Conservation (phyloP, 2,329 filamentous ascomycete species). For the Bipolaris cookei region DNA sequence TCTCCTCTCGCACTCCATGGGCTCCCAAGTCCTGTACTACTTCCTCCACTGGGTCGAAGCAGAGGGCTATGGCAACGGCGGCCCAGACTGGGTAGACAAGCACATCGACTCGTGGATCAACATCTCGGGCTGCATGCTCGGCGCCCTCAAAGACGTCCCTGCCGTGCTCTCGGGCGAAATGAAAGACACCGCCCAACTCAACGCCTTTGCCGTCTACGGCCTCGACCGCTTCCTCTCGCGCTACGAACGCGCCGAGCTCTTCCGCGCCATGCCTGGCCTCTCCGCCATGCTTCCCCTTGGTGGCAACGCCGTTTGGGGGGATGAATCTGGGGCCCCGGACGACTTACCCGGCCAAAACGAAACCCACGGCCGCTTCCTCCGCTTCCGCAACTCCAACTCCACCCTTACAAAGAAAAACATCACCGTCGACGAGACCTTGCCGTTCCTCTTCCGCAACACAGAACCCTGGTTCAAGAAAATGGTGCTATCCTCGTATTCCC, state of each 20-base stretch:
- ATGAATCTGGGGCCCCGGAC: slow-evolving; percentile 84
- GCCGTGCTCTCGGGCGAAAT: slow-evolving; percentile 95
- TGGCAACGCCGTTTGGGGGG: slow-evolving; percentile 94
- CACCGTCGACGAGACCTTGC: slow-evolving; percentile 77
- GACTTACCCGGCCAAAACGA: slow-evolving; percentile 75
- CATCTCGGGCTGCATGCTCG: slow-evolving; percentile 96
- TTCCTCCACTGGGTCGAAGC: slow-evolving; percentile 84
- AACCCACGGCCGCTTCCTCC: slow-evolving; percentile 81
- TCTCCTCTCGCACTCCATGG: slow-evolving; percentile 95
- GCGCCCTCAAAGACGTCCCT: slow-evolving; percentile 87
- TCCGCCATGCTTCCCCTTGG: slow-evolving; percentile 96
- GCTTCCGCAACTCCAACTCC: slow-evolving; percentile 73
- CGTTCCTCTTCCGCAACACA: slow-evolving; percentile 77
- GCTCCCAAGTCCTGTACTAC: slow-evolving; percentile 90
- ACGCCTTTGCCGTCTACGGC: slow-evolving; percentile 94
- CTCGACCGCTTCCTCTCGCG: slow-evolving; percentile 93
- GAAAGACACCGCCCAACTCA: slow-evolving; percentile 96
- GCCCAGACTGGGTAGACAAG: slow-evolving; percentile 85
- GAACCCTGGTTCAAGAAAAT: slow-evolving; percentile 86
- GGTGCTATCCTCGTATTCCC: slow-evolving; percentile 78
- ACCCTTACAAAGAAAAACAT: slow-evolving; percentile 66
- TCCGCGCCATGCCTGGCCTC: slow-evolving; percentile 95
- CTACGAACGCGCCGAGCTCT: slow-evolving; percentile 89
- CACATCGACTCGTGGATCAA: slow-evolving; percentile 97
- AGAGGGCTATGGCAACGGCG: slow-evolving; percentile 77